Percentiles rank a stretch among this genome's conserved stretches.
phyloP scores from a whole-genome alignment of 2,329 filamentous ascomycete genomes.

The Fusarium neocosmosporiellum region DNA sequence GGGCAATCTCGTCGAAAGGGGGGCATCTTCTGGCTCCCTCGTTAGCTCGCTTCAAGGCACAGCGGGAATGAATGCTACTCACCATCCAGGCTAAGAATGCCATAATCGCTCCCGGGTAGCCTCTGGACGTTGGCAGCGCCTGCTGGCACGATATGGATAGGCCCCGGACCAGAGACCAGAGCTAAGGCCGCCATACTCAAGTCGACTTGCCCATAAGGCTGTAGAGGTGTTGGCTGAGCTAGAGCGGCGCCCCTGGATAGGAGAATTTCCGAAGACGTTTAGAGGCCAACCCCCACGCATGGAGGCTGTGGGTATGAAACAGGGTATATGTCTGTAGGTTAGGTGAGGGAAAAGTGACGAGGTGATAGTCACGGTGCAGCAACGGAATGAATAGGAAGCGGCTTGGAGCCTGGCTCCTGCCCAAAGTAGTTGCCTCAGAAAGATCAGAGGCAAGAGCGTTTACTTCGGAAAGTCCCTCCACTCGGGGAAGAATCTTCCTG shows the following conservation, averaged over 20 bases:
- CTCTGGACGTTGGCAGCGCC: slow-evolving; percentile 21
- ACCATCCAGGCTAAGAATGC: slow-evolving; percentile 13
- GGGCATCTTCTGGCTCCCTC: slow-evolving; percentile 9
- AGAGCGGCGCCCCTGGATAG: slow-evolving; percentile 42
- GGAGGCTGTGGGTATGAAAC: background rate
- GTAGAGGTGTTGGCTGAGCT: slow-evolving; percentile 26
- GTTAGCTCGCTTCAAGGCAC: background rate
- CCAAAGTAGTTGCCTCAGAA: background rate
- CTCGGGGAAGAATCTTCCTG: background rate
- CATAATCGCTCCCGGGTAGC: slow-evolving; percentile 15
- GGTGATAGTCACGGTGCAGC: background rate
- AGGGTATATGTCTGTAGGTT: slow-evolving; percentile 3
- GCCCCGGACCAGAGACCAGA: slow-evolving; percentile 21
- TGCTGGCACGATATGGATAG: slow-evolving; percentile 23
- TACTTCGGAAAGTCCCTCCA: background rate
- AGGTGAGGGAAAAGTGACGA: background rate
- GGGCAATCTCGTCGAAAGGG: slow-evolving; percentile 45
- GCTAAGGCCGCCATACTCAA: slow-evolving; percentile 27
- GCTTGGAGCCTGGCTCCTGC: background rate
- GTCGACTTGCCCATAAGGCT: slow-evolving; percentile 2
- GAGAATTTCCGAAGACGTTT: slow-evolving; percentile 45
- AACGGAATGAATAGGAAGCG: background rate
- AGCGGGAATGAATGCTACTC: background rate
- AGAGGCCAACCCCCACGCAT: slow-evolving; percentile 21
- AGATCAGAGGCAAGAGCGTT: background rate